Evolutionary conservation across 768 basidiomycete species (phyloP).

Genomic region (Candolleomyces eurysporus): DNA sequence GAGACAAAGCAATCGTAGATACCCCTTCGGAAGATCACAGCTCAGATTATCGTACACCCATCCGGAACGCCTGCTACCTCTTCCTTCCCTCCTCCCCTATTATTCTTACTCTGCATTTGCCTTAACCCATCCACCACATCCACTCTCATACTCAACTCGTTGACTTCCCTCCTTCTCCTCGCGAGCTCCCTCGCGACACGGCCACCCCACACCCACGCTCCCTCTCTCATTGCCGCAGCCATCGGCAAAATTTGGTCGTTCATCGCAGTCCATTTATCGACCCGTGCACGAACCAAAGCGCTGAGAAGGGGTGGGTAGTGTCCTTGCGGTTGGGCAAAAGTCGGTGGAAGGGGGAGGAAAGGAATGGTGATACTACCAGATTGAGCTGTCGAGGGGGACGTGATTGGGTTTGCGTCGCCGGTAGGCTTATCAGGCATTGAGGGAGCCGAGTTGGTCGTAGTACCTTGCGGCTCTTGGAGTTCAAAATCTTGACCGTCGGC

Average conservation of each 20-base stretch:
- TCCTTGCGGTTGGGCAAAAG: background rate
- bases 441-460: no score
- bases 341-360: background rate
- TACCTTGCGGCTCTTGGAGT: no score
- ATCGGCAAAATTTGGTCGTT: background rate
- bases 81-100: background rate
- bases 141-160: background rate
- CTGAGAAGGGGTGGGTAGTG: background rate
- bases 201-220: background rate
- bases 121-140: background rate
- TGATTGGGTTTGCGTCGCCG: background rate
- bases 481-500: no score
- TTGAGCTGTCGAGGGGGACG: background rate
- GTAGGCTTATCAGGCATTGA: background rate
- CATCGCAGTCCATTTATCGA: background rate
- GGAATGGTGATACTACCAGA: background rate
- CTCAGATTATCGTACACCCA: background rate
- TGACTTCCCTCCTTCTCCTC: background rate
- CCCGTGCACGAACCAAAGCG: background rate
- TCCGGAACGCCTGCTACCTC: background rate
- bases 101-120: background rate
- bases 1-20: no score
- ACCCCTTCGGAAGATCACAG: no score
- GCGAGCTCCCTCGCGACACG: background rate
- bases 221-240: background rate